phyloP scores from a whole-genome alignment of 1,284 basidiomycete species.

The Ustilago crameri region DNA sequence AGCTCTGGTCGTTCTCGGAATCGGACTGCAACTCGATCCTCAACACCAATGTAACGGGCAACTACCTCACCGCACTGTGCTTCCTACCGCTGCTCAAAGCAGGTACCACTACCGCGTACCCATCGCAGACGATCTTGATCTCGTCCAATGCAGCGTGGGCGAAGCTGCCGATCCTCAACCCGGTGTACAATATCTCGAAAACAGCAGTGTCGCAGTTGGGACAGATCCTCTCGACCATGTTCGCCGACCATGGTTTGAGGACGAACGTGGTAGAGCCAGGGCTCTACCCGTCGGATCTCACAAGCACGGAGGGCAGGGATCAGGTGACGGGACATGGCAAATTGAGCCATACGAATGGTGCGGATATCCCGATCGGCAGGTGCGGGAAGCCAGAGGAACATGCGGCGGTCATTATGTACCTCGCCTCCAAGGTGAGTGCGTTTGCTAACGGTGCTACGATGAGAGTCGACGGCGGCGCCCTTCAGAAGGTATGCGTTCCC shows the following conservation, averaged over 20 bases:
- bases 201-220: constrained; percentile 41
- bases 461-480: constrained; percentile 44
- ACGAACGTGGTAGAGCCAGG: constrained; percentile 49
- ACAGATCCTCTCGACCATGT: constrained; percentile 43
- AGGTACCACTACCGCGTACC: constrained; percentile 11
- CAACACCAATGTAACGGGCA: constrained; percentile 41
- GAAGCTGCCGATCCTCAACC: constrained; percentile 52
- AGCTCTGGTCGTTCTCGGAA: constrained; percentile 40
- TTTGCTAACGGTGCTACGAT: constrained; percentile 49
- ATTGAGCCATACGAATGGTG: constrained; percentile 47
- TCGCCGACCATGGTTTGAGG: constrained; percentile 26
- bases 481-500: constrained; percentile 34
- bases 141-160: constrained; percentile 45
- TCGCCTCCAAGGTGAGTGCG: constrained; percentile 12
- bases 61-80: constrained; percentile 36
- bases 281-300: constrained; percentile 42
- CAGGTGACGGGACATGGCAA: constrained; percentile 18
- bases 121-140: constrained; percentile 43
- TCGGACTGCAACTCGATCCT: constrained; percentile 29
- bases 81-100: constrained; percentile 42
- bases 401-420: constrained; percentile 34
- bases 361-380: constrained; percentile 45
- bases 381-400: constrained; percentile 44
- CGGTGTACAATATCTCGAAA: constrained; percentile 54
- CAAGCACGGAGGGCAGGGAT: constrained; percentile 23